Evolutionary conservation across 2,329 filamentous ascomycete species (phyloP), one percentile per base, ranked within the genome.

Genomic region (Fusarium torreyae): DNA sequence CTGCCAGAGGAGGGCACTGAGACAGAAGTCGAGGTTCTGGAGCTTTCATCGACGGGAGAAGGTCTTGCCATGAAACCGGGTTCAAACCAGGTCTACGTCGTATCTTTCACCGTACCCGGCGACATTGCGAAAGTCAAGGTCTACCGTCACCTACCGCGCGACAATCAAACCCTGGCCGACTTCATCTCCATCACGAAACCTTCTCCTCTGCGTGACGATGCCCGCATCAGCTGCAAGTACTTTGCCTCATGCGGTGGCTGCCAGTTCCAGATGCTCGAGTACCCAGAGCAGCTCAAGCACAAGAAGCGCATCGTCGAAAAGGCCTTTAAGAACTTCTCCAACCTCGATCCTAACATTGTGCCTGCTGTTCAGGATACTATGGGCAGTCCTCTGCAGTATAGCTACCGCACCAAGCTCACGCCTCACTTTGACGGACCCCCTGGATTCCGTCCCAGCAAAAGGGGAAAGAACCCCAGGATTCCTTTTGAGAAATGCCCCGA

Each of bases 241-340:
- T 99, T 99, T 77, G 84, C 89, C 40, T 87, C 86, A 56, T 99
- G 96, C 80, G 93, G 92, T 11, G 96, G 96, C 33, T 99, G 96
- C 78, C 96, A 99, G 81, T 94, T 98, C 79, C 96, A 99, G 83
- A 98, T 98, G 93, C 88, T 99, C 68, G 89, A 93, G 56, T 98
- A 98, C 79, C 81, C 87, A 31, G 92, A 94, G 74, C 96, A 99
- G 79, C 88, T 99, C 28, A 85, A 84, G 44, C 91, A 95, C 80
- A 99, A 99, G 84, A 90, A 88, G 77, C 86, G 87, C 62, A 92
- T 98, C 64, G 90, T 99, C 45, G 93, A 97, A 76, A 97, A 96
- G 77, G 96, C 96, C 9, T 99, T 92, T 83, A 86, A 85, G 66
- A 95, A 97, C 83, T 99, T 98, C 81, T 97, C 94, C 15, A 89